Evolutionary conservation across 768 basidiomycete species (phyloP).

Genomic region (Phylloporus arenicola): DNA sequence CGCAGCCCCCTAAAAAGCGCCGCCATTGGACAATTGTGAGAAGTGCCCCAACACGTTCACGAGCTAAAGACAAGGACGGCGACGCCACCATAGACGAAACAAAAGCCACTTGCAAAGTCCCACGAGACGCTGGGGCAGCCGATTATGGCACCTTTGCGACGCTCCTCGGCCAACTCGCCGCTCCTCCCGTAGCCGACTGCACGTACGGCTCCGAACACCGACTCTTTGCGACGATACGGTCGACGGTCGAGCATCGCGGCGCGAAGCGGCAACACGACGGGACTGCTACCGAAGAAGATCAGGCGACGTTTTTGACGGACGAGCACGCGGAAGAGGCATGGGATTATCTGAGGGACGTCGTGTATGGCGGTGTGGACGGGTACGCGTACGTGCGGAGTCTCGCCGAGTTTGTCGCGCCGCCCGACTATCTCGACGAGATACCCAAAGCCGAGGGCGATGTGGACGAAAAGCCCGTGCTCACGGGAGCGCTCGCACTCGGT

Average conservation of each 20-base stretch:
- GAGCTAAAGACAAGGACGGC: conserved; percentile 49
- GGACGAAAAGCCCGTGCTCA: not conserved
- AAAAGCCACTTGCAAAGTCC: conserved; percentile 40
- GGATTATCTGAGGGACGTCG: conserved; percentile 64
- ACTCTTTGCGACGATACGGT: conserved; percentile 36
- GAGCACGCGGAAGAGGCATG: conserved; percentile 51
- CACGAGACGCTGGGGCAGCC: conserved; percentile 47
- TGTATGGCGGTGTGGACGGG: conserved; percentile 76
- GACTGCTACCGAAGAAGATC: not conserved
- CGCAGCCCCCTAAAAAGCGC: conserved; percentile 27
- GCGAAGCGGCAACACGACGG: conserved; percentile 12
- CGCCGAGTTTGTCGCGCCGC: conserved; percentile 57
- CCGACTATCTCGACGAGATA: conserved; percentile 10
- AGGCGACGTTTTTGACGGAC: conserved; percentile 43
- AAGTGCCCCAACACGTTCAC: conserved; percentile 42
- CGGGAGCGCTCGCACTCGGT: conserved; percentile 18
- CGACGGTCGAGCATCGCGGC: conserved; percentile 27
- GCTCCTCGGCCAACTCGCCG: conserved; percentile 41
- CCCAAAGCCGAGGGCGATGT: not conserved
- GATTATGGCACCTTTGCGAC: conserved; percentile 63
- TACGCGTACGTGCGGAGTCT: conserved; percentile 71
- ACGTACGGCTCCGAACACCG: conserved; percentile 13
- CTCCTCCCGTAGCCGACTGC: conserved; percentile 21
- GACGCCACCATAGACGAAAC: conserved; percentile 32
- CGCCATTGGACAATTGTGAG: conserved; percentile 61